These are phyloP conservation scores for Uncinocarpus reesii DNA, from an alignment of 2,329 filamentous ascomycete species.

Conservation along the genomic window DNA sequence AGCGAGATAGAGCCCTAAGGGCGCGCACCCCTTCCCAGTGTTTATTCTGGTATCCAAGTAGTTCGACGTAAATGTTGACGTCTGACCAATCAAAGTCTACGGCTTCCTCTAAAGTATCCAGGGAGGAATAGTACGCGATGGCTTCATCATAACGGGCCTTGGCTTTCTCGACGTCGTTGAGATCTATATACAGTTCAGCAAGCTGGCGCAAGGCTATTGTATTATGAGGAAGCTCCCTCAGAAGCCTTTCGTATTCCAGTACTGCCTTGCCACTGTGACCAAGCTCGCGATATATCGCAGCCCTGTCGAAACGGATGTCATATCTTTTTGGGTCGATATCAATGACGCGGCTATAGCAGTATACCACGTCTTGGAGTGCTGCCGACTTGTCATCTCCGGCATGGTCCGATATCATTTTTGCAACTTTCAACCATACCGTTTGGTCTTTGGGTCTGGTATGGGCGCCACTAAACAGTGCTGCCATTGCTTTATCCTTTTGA, in stretches of 20 bases:
- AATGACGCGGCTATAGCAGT: constrained; percentile 47
- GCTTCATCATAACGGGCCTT: constrained; percentile 44
- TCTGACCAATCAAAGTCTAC: constrained; percentile 62
- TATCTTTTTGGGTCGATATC: constrained; percentile 43
- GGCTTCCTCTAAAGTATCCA: constrained; percentile 36
- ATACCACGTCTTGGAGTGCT: constrained; percentile 40
- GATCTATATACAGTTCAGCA: constrained; percentile 47
- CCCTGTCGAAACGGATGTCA: constrained; percentile 46
- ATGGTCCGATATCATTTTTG: constrained; percentile 44
- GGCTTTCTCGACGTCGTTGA: constrained; percentile 41
- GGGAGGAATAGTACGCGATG: constrained; percentile 40
- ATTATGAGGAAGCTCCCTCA: constrained; percentile 46
- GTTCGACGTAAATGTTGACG: constrained; percentile 72
- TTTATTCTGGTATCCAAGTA: constrained; percentile 56
- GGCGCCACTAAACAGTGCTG: constrained; percentile 49
- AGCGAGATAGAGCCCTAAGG: constrained; percentile 64
- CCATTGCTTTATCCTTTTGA: constrained; percentile 47
- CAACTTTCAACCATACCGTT: constrained; percentile 48
- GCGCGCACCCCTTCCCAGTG: constrained; percentile 57
- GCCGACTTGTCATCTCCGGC: constrained; percentile 37
- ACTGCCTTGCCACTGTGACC: constrained; percentile 39
- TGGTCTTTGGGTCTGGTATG: constrained; percentile 47
- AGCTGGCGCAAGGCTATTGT: constrained; percentile 45
- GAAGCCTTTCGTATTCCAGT: constrained; percentile 45
- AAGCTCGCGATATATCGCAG: constrained; percentile 45